Evolutionary conservation across 345 rosid genomes (phyloP).

Genomic region (Hirschfeldia incana): DNA sequence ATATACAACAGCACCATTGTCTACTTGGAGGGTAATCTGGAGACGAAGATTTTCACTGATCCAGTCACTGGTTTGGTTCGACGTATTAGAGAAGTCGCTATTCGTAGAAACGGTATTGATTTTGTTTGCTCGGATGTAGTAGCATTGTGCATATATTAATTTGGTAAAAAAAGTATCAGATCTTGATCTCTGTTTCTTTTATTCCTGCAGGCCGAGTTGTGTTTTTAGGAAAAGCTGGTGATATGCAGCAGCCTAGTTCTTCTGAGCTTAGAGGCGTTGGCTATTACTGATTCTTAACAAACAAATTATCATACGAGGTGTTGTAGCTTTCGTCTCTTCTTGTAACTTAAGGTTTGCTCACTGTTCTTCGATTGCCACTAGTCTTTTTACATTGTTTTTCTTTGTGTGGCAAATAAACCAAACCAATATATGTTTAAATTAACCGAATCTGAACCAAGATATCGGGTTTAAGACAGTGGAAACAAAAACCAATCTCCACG

Average conservation of each 20-base stretch:
- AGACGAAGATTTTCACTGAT: conserved; percentile 78
- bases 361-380: neutral
- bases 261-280: conserved; percentile 55
- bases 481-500: conserved; percentile 36
- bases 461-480: neutral
- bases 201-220: conserved; percentile 60
- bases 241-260: conserved; percentile 36
- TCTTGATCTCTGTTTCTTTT: neutral
- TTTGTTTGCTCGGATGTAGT: neutral
- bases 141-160: neutral
- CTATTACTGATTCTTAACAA: conserved; percentile 43
- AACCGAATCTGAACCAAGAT: conserved; percentile 23
- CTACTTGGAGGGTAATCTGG: conserved; percentile 88
- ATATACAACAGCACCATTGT: conserved; percentile 47
- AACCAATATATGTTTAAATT: neutral
- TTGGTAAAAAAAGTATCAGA: neutral
- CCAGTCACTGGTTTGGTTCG: conserved; percentile 76
- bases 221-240: conserved; percentile 49
- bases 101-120: conserved; percentile 62
- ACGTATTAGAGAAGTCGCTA: conserved; percentile 75
- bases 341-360: conserved; percentile 25
- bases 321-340: conserved; percentile 10
- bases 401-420: neutral
- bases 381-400: neutral
- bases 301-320: conserved; percentile 1